Evolutionary conservation across 768 basidiomycete species (phyloP), one percentile per base, ranked within the genome.

Genomic region (Pholiota molesta): DNA sequence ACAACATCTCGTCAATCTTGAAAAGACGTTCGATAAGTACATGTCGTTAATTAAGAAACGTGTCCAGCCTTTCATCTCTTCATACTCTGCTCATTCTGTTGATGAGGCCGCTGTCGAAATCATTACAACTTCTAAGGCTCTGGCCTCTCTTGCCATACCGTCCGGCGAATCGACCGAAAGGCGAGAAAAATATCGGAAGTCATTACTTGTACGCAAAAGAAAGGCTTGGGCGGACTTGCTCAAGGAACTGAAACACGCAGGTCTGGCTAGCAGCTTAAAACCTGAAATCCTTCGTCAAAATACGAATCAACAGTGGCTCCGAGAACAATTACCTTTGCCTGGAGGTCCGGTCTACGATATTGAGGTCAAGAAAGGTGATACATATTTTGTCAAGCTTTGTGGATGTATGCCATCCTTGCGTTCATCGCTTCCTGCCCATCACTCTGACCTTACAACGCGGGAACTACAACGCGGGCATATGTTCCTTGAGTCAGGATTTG

Each of bases 201-300:
- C 87, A 21, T 75, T 98, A 10, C 79, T 91, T 42, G 84, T 85
- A 3, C 85, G 93, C 52, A 99, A 99, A 78, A 81, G 91, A 63
- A 93, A 92, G 70, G 95, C 95, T 0, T 94, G 90, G 85, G 88
- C 90, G 28, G 95, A 99, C 71, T 79, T 97, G 19, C 78, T 97
- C 64, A 97, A 95, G 74, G 94, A 95, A 69, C 77, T 97, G 57
- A 92, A 92, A 72, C 82, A 84, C 1, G 79, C 85, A 19, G 97
- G 97, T 19, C 81, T 98, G 56, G 79, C 93, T 0, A 74, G 79
- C 42, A 90, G 85, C 56, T 75, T 93, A 55, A 91, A 89, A 69
- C 84, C 92, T 1, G 90, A 91, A 23, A 71, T 89, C 26, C 79
- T 94, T 3, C 77, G 75, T 21, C 83, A 78, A 40, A 84, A 90